Evolutionary conservation across 83 land plant genomes (phyloP), one percentile per base, ranked within the genome.

Genomic region (Picea mariana): DNA sequence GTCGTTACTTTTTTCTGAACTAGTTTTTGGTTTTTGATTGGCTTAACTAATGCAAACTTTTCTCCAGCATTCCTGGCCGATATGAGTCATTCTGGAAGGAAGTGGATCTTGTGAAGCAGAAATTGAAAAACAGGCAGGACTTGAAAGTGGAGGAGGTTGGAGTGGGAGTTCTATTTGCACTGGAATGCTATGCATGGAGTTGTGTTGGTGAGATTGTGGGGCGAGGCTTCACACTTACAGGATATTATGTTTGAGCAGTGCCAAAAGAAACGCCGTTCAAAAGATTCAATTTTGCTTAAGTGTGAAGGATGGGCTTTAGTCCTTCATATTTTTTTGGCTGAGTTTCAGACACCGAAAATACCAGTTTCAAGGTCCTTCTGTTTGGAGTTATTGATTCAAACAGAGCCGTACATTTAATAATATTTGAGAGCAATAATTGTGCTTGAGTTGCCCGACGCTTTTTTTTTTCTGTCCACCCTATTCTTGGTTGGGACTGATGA

Each of bases 161-260:
- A 61, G 88, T 96, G 72, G 99, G 91, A 40, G 89, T 93, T 34
- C 81, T 96, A 72, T 96, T 96, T 87, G 91, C 92, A 59, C 85
- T 93, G 20, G 99, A 96, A 85, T 93, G 95, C 82, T 96, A 85
- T 83, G 94, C 93, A 13, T 96, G 99, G 99, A 89, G 82, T 71
- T 96, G 99, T 76, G 92, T 89, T 55, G 99, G 99, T 68, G 99
- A 93, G 93, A 91, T 96, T 55, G 85, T 90, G 17, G 99, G 97
- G 42, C 90, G 99, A 71, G 97, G 99, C 27, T 91, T 89, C 84
- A 95, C 96, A 11, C 62, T 96, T 64, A 91, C 94, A 23, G 96
- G 97, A 31, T 96, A 94, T 86, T 82, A 93, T 83, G 88, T 87
- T 67, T 95, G 87, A 89, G 58, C 58, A 12, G 58, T 52, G 13